phyloP scores from a whole-genome alignment of 2,329 filamentous ascomycete genomes.

The Apiospora saccharicola region DNA sequence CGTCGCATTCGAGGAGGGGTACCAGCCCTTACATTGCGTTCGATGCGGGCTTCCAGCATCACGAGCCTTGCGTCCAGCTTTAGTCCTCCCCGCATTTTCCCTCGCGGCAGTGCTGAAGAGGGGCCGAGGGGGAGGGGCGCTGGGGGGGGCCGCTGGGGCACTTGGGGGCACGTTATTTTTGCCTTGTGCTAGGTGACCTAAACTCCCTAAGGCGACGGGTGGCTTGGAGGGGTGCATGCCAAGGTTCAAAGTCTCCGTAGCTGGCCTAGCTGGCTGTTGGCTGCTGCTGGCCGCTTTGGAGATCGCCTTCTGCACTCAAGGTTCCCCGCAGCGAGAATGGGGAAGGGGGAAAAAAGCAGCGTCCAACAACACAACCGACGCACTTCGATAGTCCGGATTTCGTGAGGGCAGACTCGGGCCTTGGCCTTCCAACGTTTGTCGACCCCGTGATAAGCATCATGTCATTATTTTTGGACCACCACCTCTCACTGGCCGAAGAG shows the following conservation, averaged over 20 bases:
- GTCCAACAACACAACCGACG: background rate
- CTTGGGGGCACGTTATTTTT: background rate
- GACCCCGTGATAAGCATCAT: slow-evolving; percentile 9
- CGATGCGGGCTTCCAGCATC: background rate
- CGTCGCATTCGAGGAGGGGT: background rate
- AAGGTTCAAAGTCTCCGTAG: slow-evolving; percentile 6
- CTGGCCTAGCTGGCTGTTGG: no score
- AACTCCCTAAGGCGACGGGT: background rate
- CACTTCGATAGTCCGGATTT: slow-evolving; percentile 14
- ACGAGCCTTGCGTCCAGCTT: slow-evolving; percentile 17
- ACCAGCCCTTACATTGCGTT: slow-evolving; percentile 7
- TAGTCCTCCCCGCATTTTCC: background rate
- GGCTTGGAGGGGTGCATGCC: slow-evolving; percentile 21
- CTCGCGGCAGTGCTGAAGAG: slow-evolving; percentile 17
- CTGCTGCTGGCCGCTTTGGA: background rate
- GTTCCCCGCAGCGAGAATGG: background rate
- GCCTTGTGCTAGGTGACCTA: background rate
- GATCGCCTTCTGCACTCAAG: background rate
- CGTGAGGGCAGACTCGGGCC: background rate
- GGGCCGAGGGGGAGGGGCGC: slow-evolving; percentile 2
- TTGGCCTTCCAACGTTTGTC: background rate
- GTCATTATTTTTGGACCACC: background rate
- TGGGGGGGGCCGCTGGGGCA: background rate
- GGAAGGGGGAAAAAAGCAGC: background rate
- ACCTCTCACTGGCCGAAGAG: background rate